Conservation (phyloP, 2,329 filamentous ascomycete genomes). For the Colletotrichum lupini region DNA sequence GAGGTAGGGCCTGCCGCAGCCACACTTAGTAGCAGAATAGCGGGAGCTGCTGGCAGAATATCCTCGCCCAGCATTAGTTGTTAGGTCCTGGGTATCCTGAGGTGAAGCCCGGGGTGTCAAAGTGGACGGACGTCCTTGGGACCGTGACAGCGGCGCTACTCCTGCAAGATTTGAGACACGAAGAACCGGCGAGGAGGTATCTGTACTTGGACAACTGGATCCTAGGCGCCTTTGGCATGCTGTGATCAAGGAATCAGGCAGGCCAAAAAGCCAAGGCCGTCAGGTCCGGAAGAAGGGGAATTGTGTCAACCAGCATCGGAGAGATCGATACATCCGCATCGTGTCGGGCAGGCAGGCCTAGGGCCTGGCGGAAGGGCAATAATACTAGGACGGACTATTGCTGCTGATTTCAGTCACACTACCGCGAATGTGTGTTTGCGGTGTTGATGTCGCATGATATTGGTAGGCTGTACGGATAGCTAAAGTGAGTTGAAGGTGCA, state of each 20-base stretch:
- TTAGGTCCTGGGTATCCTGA: background rate
- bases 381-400: constrained; percentile 25
- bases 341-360: background rate
- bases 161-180: background rate
- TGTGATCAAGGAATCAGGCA: background rate
- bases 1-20: too few species aligned
- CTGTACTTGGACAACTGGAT: constrained; percentile 3
- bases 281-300: background rate
- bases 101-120: background rate
- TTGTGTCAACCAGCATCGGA: background rate
- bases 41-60: too few species aligned
- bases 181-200: background rate
- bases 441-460: background rate
- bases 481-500: background rate
- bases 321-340: constrained; percentile 13
- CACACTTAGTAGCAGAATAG: too few species aligned
- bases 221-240: background rate
- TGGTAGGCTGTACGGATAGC: background rate
- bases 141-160: background rate
- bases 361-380: constrained; percentile 1
- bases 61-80: constrained; percentile 16
- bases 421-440: constrained; percentile 7
- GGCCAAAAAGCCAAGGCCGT: background rate
- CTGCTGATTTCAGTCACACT: constrained; percentile 24
- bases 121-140: background rate